Percentiles rank a stretch among this genome's conserved stretches.
Conservation (phyloP, 2,329 filamentous ascomycete genomes). For the Colletotrichum australisinense region DNA sequence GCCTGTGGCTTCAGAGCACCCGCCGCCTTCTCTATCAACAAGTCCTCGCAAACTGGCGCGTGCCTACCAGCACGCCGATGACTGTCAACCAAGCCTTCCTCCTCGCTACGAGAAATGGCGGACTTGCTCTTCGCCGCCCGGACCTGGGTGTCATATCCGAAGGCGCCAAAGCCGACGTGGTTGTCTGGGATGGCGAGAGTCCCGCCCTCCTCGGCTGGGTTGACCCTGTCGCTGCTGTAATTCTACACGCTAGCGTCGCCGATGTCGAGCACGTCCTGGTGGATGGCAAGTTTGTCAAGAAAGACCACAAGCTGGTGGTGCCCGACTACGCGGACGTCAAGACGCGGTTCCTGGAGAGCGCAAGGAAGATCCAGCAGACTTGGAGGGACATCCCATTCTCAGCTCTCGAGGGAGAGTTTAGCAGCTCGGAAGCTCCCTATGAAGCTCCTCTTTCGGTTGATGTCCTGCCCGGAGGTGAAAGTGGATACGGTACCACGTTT, state of each 20-base stretch:
- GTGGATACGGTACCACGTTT: constrained; percentile 11
- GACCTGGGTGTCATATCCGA: constrained; percentile 61
- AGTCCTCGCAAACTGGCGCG: constrained; percentile 51
- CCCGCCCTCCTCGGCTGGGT: constrained; percentile 64
- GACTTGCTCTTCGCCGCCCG: constrained; percentile 58
- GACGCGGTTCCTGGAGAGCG: constrained; percentile 48
- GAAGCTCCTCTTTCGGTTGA: constrained; percentile 24
- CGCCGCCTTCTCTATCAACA: constrained; percentile 52
- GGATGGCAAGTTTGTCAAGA: constrained; percentile 60
- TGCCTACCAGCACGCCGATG: constrained; percentile 63
- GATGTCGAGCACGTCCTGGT: constrained; percentile 64
- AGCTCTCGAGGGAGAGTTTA: constrained; percentile 41
- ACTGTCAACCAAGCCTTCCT: constrained; percentile 65
- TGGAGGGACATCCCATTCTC: constrained; percentile 41
- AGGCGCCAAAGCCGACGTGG: constrained; percentile 65
- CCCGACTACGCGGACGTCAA: constrained; percentile 43
- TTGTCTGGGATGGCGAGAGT: constrained; percentile 62
- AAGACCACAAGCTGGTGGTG: constrained; percentile 50
- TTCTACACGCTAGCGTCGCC: constrained; percentile 64
- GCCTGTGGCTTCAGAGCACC: constrained; percentile 63
- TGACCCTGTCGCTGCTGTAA: constrained; percentile 66
- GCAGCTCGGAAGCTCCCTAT: constrained; percentile 12
- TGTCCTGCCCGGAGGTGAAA: constrained; percentile 4
- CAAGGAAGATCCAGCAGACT: constrained; percentile 44
- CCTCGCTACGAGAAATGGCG: constrained; percentile 64